phyloP scores from a whole-genome alignment of 176 grass and related monocot genomes.

The Luzula sylvatica region DNA sequence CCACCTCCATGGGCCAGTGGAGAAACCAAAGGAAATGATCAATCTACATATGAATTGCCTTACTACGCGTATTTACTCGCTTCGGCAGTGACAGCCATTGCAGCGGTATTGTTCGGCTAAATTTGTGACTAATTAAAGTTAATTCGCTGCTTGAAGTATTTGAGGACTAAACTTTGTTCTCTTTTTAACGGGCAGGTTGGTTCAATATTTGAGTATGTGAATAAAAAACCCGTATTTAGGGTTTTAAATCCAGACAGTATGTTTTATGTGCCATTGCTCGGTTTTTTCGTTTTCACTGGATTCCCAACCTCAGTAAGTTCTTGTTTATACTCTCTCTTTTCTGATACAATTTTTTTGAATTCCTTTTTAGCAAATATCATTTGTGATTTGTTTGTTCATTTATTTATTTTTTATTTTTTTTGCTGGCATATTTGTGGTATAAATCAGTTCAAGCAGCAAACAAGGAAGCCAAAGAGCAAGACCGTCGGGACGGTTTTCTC shows the following conservation, averaged over 20 bases:
- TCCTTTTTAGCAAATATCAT: too few relatives aligned
- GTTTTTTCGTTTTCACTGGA: constrained; percentile 92
- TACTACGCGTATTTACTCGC: constrained; percentile 77
- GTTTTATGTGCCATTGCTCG: constrained; percentile 73
- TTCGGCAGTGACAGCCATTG: constrained; percentile 76
- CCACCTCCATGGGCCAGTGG: constrained; percentile 63
- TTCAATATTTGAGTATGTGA: constrained; percentile 86
- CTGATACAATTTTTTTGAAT: too few relatives aligned
- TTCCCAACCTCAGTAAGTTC: constrained; percentile 75
- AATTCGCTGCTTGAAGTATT: background rate
- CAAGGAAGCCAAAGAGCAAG: constrained; percentile 76
- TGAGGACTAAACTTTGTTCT: background rate
- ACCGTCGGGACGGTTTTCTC: constrained; percentile 51
- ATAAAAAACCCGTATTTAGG: constrained; percentile 73
- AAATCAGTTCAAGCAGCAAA: constrained; percentile 80
- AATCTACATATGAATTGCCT: constrained; percentile 31
- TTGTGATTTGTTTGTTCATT: background rate
- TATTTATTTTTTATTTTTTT: background rate
- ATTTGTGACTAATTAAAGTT: background rate
- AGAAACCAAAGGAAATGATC: constrained; percentile 20
- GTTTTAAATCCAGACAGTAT: constrained; percentile 58
- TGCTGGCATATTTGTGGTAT: constrained; percentile 75
- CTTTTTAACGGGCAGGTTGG: constrained; percentile 51
- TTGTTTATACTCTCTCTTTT: constrained; percentile 3
- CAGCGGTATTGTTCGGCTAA: constrained; percentile 35